A percentile compares a stretch with the other conserved stretches of the same genome.
Evolutionary conservation across 2,329 filamentous ascomycete species (phyloP).

Genomic region (Cucurbitaria berberidis): DNA sequence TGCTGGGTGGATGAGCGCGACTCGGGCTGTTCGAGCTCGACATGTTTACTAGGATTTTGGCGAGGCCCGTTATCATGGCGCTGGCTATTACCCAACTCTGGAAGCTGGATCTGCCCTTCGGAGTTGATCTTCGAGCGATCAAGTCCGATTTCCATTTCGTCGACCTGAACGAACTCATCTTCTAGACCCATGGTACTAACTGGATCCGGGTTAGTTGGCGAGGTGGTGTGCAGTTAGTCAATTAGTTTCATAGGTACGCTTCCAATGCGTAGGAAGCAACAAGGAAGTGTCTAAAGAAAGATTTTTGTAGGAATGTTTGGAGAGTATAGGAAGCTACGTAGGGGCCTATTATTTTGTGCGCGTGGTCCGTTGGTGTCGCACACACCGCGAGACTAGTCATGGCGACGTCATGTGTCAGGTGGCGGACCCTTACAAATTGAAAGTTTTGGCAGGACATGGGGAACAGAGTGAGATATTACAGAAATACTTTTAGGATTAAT

Average conservation of each 20-base stretch:
- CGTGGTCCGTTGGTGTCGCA: not conserved
- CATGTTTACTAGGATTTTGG: not conserved
- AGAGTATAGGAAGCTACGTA: not conserved
- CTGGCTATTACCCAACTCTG: not conserved
- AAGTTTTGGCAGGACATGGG: not conserved
- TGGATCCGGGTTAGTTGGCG: not conserved
- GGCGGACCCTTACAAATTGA: not conserved
- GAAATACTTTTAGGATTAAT: not conserved
- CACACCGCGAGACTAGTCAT: not conserved
- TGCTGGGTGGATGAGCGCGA: constrained; percentile 14
- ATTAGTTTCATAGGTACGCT: not conserved
- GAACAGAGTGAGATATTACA: not conserved
- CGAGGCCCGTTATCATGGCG: constrained; percentile 17
- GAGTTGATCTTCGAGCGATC: constrained; percentile 19
- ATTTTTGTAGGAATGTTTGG: not conserved
- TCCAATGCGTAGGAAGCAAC: not conserved
- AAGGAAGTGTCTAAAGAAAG: not conserved
- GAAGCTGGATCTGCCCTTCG: constrained; percentile 17
- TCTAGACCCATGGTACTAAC: constrained; percentile 2
- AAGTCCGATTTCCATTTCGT: constrained; percentile 15
- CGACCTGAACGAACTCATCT: constrained; percentile 32
- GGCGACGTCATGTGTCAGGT: not conserved
- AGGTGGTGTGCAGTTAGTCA: not conserved
- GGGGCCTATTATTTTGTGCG: not conserved
- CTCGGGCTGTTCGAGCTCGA: constrained; percentile 6